Evolutionary conservation across 805 yeast species (phyloP).

Genomic region (Pichia heedii): DNA sequence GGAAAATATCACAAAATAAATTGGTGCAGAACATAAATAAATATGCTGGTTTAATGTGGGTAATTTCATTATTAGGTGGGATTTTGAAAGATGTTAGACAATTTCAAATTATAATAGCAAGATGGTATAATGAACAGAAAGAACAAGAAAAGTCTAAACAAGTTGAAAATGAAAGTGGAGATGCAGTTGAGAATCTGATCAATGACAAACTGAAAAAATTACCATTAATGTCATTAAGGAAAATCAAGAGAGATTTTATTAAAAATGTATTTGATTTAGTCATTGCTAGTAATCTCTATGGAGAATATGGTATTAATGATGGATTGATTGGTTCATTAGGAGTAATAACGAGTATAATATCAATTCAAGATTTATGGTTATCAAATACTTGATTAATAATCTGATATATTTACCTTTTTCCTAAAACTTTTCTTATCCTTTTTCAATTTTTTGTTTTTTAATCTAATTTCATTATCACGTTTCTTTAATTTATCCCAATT

Average conservation of each 20-base stretch:
- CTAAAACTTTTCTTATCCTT: conserved; percentile 19
- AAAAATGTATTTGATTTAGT: conserved; percentile 73
- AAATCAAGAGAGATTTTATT: conserved; percentile 50
- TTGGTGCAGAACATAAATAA: conserved; percentile 39
- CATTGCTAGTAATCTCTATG: conserved; percentile 65
- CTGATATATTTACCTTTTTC: conserved; percentile 13
- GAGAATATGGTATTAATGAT: conserved; percentile 54
- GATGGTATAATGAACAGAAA: conserved; percentile 19
- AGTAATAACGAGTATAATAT: conserved; percentile 68
- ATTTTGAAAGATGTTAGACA: conserved; percentile 50
- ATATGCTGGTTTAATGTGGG: conserved; percentile 68
- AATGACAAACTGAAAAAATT: conserved; percentile 20
- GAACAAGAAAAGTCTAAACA: conserved; percentile 3
- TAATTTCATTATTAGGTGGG: conserved; percentile 57
- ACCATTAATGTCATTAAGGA: conserved; percentile 31
- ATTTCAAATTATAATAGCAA: conserved; percentile 33
- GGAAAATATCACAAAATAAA: conserved; percentile 1
- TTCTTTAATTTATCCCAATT: conserved; percentile 32
- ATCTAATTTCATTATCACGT: conserved; percentile 16
- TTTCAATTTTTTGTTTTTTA: conserved; percentile 15
- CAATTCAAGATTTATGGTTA: conserved; percentile 63
- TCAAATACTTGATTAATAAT: conserved; percentile 3
- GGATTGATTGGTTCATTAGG: conserved; percentile 83
- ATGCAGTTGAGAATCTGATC: not conserved
- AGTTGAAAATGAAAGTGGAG: conserved; percentile 10